A percentile compares a stretch with the other conserved stretches of the same genome.
phyloP scores from a whole-genome alignment of 2,329 filamentous ascomycete species.

The Phaeosphaeriaceae sp. region DNA sequence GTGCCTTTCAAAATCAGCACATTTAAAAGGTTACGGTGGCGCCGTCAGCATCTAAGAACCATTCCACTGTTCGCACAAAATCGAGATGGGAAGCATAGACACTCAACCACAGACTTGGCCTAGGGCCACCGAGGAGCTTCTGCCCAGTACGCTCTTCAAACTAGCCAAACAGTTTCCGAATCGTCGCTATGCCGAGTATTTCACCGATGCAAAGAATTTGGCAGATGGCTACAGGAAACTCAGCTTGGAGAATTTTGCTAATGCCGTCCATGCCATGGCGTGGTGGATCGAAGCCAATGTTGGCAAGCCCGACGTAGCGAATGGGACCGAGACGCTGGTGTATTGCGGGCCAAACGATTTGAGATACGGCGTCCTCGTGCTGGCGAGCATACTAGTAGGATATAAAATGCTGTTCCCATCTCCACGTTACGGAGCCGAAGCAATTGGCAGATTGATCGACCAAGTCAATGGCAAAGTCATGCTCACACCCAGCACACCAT shows the following conservation, averaged over 20 bases:
- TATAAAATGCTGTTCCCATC: constrained; percentile 40
- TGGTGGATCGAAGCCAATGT: constrained; percentile 36
- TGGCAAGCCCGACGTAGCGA: constrained; percentile 23
- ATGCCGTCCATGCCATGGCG: constrained; percentile 36
- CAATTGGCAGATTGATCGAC: constrained; percentile 25
- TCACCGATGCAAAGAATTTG: constrained; percentile 4
- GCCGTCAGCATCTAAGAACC: background rate
- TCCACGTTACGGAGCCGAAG: constrained; percentile 26
- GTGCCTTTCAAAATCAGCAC: background rate
- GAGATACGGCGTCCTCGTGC: constrained; percentile 47
- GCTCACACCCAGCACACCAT: constrained; percentile 16
- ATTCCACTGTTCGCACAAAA: background rate
- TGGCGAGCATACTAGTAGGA: constrained; percentile 50
- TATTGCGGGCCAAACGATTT: constrained; percentile 44
- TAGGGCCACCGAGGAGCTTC: constrained; percentile 7
- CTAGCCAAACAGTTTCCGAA: constrained; percentile 6
- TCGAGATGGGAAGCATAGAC: constrained; percentile 3
- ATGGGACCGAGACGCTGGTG: constrained; percentile 33
- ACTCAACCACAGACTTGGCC: constrained; percentile 7
- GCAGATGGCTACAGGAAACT: constrained; percentile 38
- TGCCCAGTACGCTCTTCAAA: constrained; percentile 12
- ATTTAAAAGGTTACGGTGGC: background rate
- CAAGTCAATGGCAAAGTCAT: constrained; percentile 24
- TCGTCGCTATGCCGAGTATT: constrained; percentile 12
- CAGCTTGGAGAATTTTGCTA: constrained; percentile 26